Conservation (phyloP, 345 rosid species). For the Physaria fendleri region DNA sequence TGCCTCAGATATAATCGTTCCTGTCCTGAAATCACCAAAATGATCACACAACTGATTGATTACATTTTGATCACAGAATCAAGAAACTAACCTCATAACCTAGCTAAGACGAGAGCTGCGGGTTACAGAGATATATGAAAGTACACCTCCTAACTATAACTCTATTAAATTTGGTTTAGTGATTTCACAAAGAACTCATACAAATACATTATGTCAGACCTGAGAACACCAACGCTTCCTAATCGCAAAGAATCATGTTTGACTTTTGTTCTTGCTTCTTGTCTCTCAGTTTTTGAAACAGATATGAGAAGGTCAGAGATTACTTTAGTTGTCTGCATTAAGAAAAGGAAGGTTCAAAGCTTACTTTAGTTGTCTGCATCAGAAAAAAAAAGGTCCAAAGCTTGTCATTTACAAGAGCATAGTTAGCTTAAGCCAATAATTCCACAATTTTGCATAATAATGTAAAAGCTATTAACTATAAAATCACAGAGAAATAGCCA, state of each 20-base stretch:
- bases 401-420: background rate
- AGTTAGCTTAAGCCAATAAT: background rate
- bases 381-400: constrained; percentile 15
- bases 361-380: constrained; percentile 50
- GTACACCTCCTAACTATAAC: background rate
- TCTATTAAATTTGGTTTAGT: background rate
- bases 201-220: constrained; percentile 39
- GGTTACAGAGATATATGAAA: background rate
- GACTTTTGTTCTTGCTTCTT: constrained; percentile 94
- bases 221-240: constrained; percentile 94
- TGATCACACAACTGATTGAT: background rate
- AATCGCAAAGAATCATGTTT: constrained; percentile 94
- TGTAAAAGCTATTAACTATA: background rate
- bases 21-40: constrained; percentile 62
- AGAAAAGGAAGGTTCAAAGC: constrained; percentile 9
- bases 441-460: constrained; percentile 3
- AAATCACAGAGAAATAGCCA: background rate
- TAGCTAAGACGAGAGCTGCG: background rate
- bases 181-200: background rate
- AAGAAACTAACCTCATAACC: background rate
- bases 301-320: constrained; percentile 93
- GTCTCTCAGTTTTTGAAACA: constrained; percentile 94
- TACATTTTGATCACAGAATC: background rate
- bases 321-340: constrained; percentile 77
- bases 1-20: constrained; percentile 92